These are phyloP conservation scores for Collybia sp. DNA, from an alignment of 768 basidiomycete genomes.

Conservation along the genomic window DNA sequence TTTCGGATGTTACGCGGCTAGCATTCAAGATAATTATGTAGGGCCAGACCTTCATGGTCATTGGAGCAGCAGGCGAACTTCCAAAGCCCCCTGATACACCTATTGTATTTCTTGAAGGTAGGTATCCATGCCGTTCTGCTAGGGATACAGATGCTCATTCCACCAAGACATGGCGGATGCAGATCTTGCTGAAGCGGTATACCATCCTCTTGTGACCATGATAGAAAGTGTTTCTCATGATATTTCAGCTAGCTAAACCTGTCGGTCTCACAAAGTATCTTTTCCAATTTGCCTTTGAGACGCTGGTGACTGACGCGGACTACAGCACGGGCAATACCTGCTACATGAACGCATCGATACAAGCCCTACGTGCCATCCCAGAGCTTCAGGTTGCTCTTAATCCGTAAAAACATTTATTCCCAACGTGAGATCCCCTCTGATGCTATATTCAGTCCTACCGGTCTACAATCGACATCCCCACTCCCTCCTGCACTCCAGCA, in stretches of 20 bases:
- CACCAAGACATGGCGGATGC: slow-evolving; percentile 77
- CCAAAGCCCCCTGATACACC: slow-evolving; percentile 83
- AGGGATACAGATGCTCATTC: neutral
- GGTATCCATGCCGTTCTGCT: slow-evolving; percentile 7
- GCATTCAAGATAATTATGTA: neutral
- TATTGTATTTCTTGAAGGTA: slow-evolving; percentile 83
- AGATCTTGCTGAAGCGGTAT: slow-evolving; percentile 75
- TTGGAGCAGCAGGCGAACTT: slow-evolving; percentile 89
- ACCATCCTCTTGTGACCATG: slow-evolving; percentile 14
- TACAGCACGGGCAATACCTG: slow-evolving; percentile 86
- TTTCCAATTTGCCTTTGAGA: neutral
- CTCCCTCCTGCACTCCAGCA: slow-evolving; percentile 55
- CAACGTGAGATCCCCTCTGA: neutral
- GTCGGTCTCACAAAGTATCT: slow-evolving; percentile 76
- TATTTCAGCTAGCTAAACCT: slow-evolving; percentile 62
- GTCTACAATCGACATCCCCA: slow-evolving; percentile 34
- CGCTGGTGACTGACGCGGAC: slow-evolving; percentile 1
- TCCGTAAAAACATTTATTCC: slow-evolving; percentile 33
- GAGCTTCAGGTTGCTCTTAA: slow-evolving; percentile 75
- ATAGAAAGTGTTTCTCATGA: slow-evolving; percentile 3
- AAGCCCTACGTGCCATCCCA: slow-evolving; percentile 90
- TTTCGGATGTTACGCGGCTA: neutral
- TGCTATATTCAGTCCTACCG: slow-evolving; percentile 6
- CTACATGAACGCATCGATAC: slow-evolving; percentile 95
- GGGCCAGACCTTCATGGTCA: slow-evolving; percentile 88